Evolutionary conservation across 1,284 basidiomycete species (phyloP), one percentile per base, ranked within the genome.

Genomic region (Heterobasidion parviporum): DNA sequence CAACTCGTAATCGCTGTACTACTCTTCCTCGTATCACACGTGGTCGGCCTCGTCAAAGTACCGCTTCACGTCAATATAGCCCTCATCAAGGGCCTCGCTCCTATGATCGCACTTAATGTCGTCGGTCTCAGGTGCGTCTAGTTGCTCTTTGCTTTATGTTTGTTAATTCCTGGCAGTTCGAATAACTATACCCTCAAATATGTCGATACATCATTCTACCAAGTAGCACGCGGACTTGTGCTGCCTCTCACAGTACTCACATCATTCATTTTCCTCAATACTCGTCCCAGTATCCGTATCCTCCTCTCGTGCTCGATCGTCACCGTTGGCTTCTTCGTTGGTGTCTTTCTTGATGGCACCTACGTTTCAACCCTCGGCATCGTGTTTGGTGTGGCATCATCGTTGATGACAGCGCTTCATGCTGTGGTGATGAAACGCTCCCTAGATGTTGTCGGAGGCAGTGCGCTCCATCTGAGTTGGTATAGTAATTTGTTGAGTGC

Each of bases 141-240:
- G 44, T 48, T 12, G 38, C 35, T 38, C 8, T 15, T 36, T 38
- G 43, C 44, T 26, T 32, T 26, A 8, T 16, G 26, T 35, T 16
- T 45, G 2, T 18, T 44, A 38, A 35, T 35, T 35, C 18, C 47
- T 51, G 50, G 54, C 66, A 92, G 88, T 63, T 89, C 91, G 8
- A 92, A 89, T 72, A 95, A 94, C 67, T 93, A 88, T 66, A 94
- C 91, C 55, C 79, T 94, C 51, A 89, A 93, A 82, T 91, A 87
- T 64, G 92, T 94, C 63, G 92, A 94, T 59, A 89, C 92, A 6
- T 94, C 92, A 0, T 94, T 94, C 71, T 94, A 94, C 67, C 91
- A 92, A 72, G 85, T 94, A 58, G 91, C 91, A 1, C 85, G 90
- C n/a, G 91, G 90, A 15, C 77, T 94, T 59, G 80, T 94, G 34